Percentiles rank a stretch among this genome's conserved stretches.
phyloP scores from a whole-genome alignment of 2,329 filamentous ascomycete genomes.

The Ceratocystis cubensis region DNA sequence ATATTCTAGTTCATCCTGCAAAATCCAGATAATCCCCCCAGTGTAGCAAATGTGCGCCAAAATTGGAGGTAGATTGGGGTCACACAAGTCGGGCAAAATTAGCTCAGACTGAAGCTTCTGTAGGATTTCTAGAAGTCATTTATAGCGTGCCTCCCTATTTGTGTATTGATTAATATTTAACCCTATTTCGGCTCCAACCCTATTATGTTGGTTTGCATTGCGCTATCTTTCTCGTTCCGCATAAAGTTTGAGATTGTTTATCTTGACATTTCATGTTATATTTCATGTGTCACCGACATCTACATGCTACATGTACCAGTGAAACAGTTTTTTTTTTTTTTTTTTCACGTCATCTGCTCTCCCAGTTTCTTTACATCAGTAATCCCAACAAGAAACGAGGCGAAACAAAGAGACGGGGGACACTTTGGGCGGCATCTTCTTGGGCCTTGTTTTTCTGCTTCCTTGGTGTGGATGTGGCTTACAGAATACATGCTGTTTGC shows the following conservation, averaged over 20 bases:
- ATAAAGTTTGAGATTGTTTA: no score
- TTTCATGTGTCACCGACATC: neutral
- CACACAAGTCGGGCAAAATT: neutral
- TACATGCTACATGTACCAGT: neutral
- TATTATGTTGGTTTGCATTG: no score
- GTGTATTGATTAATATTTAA: neutral
- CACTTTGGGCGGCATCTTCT: no score
- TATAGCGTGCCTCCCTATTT: neutral
- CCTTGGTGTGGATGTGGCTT: neutral
- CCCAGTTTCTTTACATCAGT: no score
- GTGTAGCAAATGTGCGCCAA: neutral
- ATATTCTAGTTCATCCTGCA: conserved; percentile 8
- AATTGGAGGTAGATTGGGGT: neutral
- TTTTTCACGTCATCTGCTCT: no score
- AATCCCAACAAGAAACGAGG: no score
- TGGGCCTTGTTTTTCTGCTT: no score
- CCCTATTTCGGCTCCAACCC: neutral
- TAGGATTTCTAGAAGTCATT: neutral
- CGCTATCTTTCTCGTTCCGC: no score
- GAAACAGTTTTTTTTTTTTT: no score
- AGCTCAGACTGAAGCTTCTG: neutral
- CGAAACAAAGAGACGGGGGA: no score
- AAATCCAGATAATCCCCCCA: neutral
- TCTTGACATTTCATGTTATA: neutral
- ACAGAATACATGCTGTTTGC: neutral